phyloP scores from a whole-genome alignment of 192 early-diverging fungal species.

The Phlyctochytrium planicorne region DNA sequence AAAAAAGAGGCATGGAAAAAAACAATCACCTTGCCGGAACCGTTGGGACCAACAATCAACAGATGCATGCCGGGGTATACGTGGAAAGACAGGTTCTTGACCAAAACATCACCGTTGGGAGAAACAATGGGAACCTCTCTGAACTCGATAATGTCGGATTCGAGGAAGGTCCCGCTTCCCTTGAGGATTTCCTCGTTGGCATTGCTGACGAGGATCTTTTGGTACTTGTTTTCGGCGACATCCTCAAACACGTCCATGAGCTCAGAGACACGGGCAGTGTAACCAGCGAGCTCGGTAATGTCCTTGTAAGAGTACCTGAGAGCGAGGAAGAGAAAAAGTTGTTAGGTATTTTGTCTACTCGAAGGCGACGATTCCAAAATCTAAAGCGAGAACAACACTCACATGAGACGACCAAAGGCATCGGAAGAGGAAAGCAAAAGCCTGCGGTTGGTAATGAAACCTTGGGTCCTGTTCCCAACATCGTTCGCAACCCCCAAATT shows the following conservation, averaged over 20 bases:
- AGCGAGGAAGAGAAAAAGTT: background rate
- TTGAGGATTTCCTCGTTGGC: constrained; percentile 30
- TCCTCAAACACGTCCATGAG: constrained; percentile 83
- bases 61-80: constrained; percentile 89
- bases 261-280: constrained; percentile 83
- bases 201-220: constrained; percentile 35
- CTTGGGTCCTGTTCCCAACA: constrained; percentile 66
- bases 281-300: constrained; percentile 85
- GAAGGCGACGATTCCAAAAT: background rate
- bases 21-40: constrained; percentile 52
- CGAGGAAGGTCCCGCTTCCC: constrained; percentile 16
- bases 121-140: constrained; percentile 43
- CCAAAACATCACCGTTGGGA: constrained; percentile 50
- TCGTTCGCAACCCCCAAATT: constrained; percentile 25
- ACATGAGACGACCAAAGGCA: constrained; percentile 93
- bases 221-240: constrained; percentile 39
- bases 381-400: background rate
- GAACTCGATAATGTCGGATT: constrained; percentile 36
- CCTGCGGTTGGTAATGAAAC: constrained; percentile 90
- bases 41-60: constrained; percentile 93
- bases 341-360: background rate
- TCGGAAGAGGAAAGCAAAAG: constrained; percentile 87
- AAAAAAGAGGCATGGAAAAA: constrained; percentile 25
- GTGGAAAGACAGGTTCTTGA: constrained; percentile 81
- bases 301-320: constrained; percentile 87